A percentile compares a stretch with the other conserved stretches of the same genome.
phyloP scores from a whole-genome alignment of 2,329 filamentous ascomycete genomes.

The Capronia americana region DNA sequence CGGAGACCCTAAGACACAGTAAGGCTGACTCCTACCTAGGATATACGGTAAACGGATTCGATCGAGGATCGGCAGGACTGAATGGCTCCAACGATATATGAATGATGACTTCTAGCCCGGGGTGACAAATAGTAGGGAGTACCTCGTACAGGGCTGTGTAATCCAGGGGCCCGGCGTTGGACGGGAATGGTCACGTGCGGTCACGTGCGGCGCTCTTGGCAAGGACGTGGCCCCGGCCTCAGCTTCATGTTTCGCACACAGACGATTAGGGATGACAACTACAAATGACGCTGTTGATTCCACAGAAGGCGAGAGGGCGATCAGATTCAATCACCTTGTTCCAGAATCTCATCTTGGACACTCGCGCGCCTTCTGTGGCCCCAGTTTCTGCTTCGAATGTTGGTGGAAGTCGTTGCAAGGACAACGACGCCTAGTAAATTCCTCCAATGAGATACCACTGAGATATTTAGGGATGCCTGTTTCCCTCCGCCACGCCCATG shows the following conservation, averaged over 20 bases:
- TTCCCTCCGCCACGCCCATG: conserved; percentile 15
- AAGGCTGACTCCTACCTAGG: conserved; percentile 35
- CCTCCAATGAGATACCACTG: conserved; percentile 6
- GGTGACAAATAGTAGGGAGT: conserved; percentile 7
- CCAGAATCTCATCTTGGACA: neutral
- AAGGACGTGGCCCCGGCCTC: too few species aligned
- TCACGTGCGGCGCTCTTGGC: too few species aligned
- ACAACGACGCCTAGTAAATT: neutral
- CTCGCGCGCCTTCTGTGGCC: neutral
- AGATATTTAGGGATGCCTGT: conserved; percentile 15
- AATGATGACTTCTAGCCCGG: conserved; percentile 31
- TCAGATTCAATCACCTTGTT: neutral
- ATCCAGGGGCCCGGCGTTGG: too few species aligned
- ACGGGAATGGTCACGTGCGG: too few species aligned
- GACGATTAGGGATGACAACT: neutral
- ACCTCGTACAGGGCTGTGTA: too few species aligned
- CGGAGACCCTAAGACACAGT: neutral
- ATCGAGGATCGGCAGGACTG: conserved; percentile 52
- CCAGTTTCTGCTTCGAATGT: neutral
- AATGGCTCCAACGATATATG: conserved; percentile 38
- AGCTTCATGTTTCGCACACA: too few species aligned
- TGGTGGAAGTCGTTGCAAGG: neutral
- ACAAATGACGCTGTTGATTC: neutral
- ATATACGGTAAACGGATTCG: conserved; percentile 57
- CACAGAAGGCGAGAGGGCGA: neutral